Conservation (phyloP, 129 eudicot species). For the Lonicera japonica region DNA sequence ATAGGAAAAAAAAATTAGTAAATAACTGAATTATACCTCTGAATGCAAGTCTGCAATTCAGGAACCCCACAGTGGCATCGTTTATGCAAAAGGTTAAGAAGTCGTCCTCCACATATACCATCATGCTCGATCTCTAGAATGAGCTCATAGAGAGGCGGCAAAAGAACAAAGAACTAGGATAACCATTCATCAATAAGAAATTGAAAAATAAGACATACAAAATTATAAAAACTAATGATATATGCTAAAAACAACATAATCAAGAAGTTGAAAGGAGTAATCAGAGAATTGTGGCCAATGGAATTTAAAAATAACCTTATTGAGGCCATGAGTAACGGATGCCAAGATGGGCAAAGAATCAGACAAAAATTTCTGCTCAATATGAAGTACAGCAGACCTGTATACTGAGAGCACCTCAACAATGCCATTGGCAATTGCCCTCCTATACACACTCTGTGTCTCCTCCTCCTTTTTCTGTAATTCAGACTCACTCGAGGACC, state of each 20-base stretch:
- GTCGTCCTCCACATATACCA: constrained; percentile 74
- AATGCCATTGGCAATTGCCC: constrained; percentile 92
- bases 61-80: constrained; percentile 99
- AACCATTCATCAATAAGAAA: constrained; percentile 15
- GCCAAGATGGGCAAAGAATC: constrained; percentile 81
- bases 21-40: constrained; percentile 44
- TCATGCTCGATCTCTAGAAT: constrained; percentile 86
- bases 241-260: not conserved
- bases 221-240: not conserved
- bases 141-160: constrained; percentile 93
- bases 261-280: not conserved
- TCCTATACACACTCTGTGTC: constrained; percentile 76
- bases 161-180: constrained; percentile 75
- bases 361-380: constrained; percentile 90
- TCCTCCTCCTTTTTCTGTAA: constrained; percentile 30
- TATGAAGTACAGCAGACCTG: constrained; percentile 80
- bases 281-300: too few species aligned
- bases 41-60: constrained; percentile 88
- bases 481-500: constrained; percentile 37
- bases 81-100: constrained; percentile 82
- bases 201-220: constrained; percentile 15
- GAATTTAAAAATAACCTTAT: constrained; percentile 44
- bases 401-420: constrained; percentile 87
- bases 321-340: constrained; percentile 82
- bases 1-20: not conserved